Evolutionary conservation across 2,329 filamentous ascomycete genomes (phyloP).

Genomic region (Cordyceps javanica): DNA sequence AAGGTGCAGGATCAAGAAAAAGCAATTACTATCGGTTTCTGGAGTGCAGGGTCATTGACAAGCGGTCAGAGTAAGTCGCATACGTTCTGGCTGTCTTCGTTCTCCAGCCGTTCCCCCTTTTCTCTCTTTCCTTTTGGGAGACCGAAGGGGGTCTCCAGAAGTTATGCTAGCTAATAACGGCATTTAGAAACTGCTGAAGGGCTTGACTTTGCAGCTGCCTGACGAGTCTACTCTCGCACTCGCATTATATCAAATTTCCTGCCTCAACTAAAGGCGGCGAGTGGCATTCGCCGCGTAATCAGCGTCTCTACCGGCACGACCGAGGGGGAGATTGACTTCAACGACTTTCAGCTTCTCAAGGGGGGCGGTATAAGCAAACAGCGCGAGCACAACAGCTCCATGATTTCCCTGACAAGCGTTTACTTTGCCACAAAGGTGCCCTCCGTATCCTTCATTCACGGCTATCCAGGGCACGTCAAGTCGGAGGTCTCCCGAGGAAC

Average conservation of each 20-base stretch:
- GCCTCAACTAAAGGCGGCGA: conserved; percentile 27
- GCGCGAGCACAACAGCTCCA: background rate
- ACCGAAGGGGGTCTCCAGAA: too few relatives aligned
- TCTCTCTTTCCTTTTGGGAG: background rate
- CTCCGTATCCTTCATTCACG: background rate
- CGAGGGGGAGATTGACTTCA: background rate
- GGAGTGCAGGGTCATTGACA: conserved; percentile 33
- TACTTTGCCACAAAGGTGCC: background rate
- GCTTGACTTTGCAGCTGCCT: conserved; percentile 43
- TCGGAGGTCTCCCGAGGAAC: background rate
- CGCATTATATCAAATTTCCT: conserved; percentile 52
- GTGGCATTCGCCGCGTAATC: background rate
- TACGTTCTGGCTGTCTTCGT: background rate
- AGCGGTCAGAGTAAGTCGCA: conserved; percentile 17
- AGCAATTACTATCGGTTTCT: conserved; percentile 40
- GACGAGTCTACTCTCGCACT: conserved; percentile 52
- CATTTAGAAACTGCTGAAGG: conserved; percentile 49
- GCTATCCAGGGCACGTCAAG: background rate
- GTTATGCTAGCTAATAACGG: background rate
- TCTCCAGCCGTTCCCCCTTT: background rate
- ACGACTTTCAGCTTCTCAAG: background rate
- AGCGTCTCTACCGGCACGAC: background rate
- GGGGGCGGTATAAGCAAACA: background rate
- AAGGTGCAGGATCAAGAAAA: conserved; percentile 38
- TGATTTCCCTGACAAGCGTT: background rate